Evolutionary conservation across 805 yeast genomes (phyloP).

Genomic region (Kuraishia cidri): DNA sequence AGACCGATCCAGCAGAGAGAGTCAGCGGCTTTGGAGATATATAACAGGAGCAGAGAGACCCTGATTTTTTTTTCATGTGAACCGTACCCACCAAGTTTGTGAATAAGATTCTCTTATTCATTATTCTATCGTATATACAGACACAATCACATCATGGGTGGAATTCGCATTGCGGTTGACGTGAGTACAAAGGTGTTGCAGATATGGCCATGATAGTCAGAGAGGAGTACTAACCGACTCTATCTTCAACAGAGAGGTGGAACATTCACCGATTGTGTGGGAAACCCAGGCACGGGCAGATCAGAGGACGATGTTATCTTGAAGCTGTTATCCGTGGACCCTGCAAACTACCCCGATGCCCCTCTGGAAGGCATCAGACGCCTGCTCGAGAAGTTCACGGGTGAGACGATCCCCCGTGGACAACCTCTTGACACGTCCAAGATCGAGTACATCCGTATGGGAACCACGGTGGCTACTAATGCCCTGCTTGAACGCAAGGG

Average conservation of each 20-base stretch:
- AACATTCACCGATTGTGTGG: conserved; percentile 77
- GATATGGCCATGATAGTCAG: too few relatives aligned
- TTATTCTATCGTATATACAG: too few relatives aligned
- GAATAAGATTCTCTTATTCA: too few relatives aligned
- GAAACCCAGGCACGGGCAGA: conserved; percentile 36
- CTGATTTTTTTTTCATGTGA: too few relatives aligned
- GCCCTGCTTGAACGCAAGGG: conserved; percentile 92
- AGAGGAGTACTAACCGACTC: too few relatives aligned
- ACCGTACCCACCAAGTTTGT: too few relatives aligned
- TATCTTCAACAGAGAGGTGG: conserved; percentile 73
- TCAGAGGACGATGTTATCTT: conserved; percentile 52
- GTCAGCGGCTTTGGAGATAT: too few relatives aligned
- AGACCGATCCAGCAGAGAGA: too few relatives aligned
- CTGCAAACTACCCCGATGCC: conserved; percentile 81
- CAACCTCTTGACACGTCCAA: conserved; percentile 49
- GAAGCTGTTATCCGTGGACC: conserved; percentile 83
- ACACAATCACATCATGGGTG: too few relatives aligned
- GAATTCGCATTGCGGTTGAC: background rate
- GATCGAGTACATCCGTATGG: conserved; percentile 73
- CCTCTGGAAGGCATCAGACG: conserved; percentile 88
- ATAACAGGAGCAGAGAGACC: too few relatives aligned
- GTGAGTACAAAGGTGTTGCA: too few relatives aligned
- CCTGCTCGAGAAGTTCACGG: conserved; percentile 53
- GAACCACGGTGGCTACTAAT: conserved; percentile 94
- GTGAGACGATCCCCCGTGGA: conserved; percentile 46